Evolutionary conservation across 1,139 yeast species (phyloP).

Genomic region (Pneumocystis murina): DNA sequence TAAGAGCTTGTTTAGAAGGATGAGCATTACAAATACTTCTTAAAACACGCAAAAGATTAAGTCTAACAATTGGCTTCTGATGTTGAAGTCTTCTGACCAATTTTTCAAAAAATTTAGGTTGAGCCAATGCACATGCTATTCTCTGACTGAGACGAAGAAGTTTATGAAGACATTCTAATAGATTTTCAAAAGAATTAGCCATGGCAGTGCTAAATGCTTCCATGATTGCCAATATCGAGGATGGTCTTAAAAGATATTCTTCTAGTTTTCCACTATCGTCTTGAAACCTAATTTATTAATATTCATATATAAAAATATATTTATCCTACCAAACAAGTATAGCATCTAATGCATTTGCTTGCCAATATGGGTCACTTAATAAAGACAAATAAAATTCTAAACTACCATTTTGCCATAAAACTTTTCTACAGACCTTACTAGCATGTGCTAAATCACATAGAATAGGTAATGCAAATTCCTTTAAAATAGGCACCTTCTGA

Average conservation of each 20-base stretch:
- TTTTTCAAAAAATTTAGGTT: constrained; percentile 12
- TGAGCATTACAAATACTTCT: constrained; percentile 13
- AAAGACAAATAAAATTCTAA: constrained; percentile 36
- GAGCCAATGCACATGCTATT: constrained; percentile 14
- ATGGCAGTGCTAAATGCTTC: constrained; percentile 16
- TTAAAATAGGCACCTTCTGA: constrained; percentile 35
- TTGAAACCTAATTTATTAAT: constrained; percentile 16
- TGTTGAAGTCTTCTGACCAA: constrained; percentile 14
- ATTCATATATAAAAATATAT: neutral
- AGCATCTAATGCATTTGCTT: constrained; percentile 51
- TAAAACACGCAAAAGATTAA: constrained; percentile 16
- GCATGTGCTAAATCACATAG: constrained; percentile 48
- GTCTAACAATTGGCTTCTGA: constrained; percentile 16
- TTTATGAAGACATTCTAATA: constrained; percentile 17
- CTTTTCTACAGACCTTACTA: constrained; percentile 28
- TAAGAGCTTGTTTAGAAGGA: neutral
- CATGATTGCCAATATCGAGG: constrained; percentile 13
- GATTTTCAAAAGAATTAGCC: constrained; percentile 16
- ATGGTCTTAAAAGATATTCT: constrained; percentile 14
- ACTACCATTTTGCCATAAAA: constrained; percentile 30
- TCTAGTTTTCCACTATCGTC: constrained; percentile 22
- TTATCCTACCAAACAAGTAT: constrained; percentile 24
- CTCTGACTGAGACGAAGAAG: constrained; percentile 16
- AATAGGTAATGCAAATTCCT: constrained; percentile 49
- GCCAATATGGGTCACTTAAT: constrained; percentile 52